Conservation (phyloP, 2,329 filamentous ascomycete species). For the Colletotrichum theobromicola region DNA sequence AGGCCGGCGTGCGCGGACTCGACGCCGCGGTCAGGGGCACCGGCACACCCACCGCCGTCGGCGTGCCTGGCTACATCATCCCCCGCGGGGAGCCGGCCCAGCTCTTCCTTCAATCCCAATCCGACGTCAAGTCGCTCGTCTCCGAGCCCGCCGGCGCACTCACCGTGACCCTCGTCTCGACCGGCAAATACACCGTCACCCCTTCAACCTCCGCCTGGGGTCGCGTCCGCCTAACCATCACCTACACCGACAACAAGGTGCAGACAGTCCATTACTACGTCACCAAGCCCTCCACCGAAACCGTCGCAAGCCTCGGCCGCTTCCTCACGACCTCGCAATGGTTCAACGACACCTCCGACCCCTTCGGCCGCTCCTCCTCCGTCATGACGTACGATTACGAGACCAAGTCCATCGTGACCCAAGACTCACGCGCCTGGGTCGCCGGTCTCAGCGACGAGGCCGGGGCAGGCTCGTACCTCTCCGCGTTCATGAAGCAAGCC, state of each 20-base stretch:
- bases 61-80: constrained; percentile 60
- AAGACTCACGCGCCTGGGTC: constrained; percentile 60
- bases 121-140: constrained; percentile 42
- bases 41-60: constrained; percentile 53
- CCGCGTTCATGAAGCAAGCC: constrained; percentile 59
- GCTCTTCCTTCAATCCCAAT: constrained; percentile 48
- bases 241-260: constrained; percentile 48
- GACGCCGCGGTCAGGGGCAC: constrained; percentile 49
- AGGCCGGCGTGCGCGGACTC: constrained; percentile 47
- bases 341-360: constrained; percentile 56
- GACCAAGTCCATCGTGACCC: constrained; percentile 43
- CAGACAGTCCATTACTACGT: constrained; percentile 64
- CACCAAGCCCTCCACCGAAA: constrained; percentile 49
- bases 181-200: constrained; percentile 42
- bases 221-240: constrained; percentile 50
- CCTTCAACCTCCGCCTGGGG: constrained; percentile 52
- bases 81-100: constrained; percentile 49
- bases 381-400: constrained; percentile 63
- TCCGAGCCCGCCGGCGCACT: constrained; percentile 44
- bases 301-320: constrained; percentile 49
- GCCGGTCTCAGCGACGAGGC: constrained; percentile 65
- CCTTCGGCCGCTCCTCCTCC: constrained; percentile 58
- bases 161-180: constrained; percentile 25
- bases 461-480: constrained; percentile 60
- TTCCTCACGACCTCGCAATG: constrained; percentile 61